Evolutionary conservation across 2,329 filamentous ascomycete genomes (phyloP), one percentile per base, ranked within the genome.

Genomic region (Stagonosporopsis cucurbitacearum): DNA sequence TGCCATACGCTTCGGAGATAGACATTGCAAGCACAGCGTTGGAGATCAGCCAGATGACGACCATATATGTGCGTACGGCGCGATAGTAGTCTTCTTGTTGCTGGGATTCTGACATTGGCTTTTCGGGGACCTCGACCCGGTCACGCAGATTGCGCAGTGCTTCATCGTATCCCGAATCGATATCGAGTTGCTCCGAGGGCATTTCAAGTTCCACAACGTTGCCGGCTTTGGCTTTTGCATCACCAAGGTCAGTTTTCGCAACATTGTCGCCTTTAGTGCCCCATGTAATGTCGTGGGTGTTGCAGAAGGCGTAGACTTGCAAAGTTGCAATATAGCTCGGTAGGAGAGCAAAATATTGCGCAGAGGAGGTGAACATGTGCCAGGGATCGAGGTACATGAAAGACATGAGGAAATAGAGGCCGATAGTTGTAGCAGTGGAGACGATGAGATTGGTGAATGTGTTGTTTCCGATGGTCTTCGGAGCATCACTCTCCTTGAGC

Each of bases 1-100:
- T 82, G 41, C 85, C 85, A 77, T 97, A 99, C 3, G 90, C 87
- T 78, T 99, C 95, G 5, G 86, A 90, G 13, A 98, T 88, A 2
- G 89, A 86, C 95, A 99, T 99, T 72, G 91, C 94, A 33, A 99
- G 86, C 57, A 96, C 86, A 3, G 90, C 92, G 75, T 99, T 99
- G 67, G 88, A 86, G 32, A 96, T 84, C 84, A 99, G 92, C 95
- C 95, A 99, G 42, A 88, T 84, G 39, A 96, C 87, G 12, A 99
- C 95, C 88, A 99, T 96, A 86, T 99, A 99, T 0, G 95, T 99
- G 50, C 95, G 88, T 48, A 99, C 95, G 36, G 89, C 91, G 75
- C 93, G 91, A 84, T 99, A 99, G 83, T 99, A 99, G 78, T 99
- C 95, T 76, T 99, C 95, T 76, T 99, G 95, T 77, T 92, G 79